These are phyloP conservation scores for Rhizodiscina lignyota DNA, from an alignment of 495 filamentous ascomycete genomes.

Conservation along the genomic window DNA sequence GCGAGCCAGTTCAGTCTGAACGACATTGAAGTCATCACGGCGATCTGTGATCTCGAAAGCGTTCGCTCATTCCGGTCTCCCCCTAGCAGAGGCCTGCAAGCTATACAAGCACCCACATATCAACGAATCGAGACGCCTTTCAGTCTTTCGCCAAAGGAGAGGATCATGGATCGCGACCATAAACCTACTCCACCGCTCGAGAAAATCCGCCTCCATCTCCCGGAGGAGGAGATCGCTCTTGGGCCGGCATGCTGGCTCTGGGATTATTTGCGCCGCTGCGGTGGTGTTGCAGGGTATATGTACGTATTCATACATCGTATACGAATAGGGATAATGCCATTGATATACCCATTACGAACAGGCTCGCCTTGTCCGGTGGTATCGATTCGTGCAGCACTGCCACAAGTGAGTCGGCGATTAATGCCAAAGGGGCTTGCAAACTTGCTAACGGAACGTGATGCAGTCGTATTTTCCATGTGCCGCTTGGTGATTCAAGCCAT, in stretches of 20 bases:
- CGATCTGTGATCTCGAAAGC: slow-evolving; percentile 68
- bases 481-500: slow-evolving; percentile 49
- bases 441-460: no score
- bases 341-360: no score
- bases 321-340: no score
- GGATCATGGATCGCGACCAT: slow-evolving; percentile 16
- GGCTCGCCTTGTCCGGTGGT: slow-evolving; percentile 49
- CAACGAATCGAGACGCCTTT: slow-evolving; percentile 27
- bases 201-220: slow-evolving; percentile 38
- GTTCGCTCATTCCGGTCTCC: slow-evolving; percentile 39
- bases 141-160: slow-evolving; percentile 18
- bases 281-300: slow-evolving; percentile 40
- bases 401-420: no score
- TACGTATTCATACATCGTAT: no score
- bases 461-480: slow-evolving; percentile 66
- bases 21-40: slow-evolving; percentile 73
- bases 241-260: slow-evolving; percentile 62
- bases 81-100: slow-evolving; percentile 40
- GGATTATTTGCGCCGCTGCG: slow-evolving; percentile 64
- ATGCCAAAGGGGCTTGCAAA: no score
- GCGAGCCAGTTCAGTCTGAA: slow-evolving; percentile 57
- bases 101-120: slow-evolving; percentile 24
- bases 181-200: slow-evolving; percentile 13
- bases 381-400: slow-evolving; percentile 53
- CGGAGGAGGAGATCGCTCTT: slow-evolving; percentile 63